These are phyloP conservation scores for Pigoraptor vietnamica DNA, from an alignment of 78 protist species.

Conservation along the genomic window DNA sequence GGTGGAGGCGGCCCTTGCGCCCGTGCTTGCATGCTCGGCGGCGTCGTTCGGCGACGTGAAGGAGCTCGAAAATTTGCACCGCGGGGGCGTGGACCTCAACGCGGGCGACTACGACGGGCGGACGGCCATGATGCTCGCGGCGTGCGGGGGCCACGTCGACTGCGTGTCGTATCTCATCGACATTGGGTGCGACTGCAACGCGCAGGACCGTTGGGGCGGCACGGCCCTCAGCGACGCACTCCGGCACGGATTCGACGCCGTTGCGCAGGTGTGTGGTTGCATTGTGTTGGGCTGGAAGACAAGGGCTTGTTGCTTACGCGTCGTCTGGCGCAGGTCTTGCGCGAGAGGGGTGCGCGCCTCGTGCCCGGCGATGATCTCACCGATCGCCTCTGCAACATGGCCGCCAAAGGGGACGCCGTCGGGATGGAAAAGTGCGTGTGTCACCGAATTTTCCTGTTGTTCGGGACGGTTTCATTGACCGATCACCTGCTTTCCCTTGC, in stretches of 20 bases:
- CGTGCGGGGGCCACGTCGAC: constrained; percentile 52
- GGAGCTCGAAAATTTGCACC: neutral
- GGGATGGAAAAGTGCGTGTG: neutral
- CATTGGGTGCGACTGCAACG: neutral
- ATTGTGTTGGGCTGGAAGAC: too few relatives aligned
- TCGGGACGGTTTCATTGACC: too few relatives aligned
- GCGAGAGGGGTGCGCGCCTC: neutral
- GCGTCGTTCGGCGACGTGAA: neutral
- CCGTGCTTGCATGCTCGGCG: neutral
- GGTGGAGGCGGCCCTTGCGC: neutral
- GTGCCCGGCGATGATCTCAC: neutral
- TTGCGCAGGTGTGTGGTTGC: neutral
- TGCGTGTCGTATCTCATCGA: constrained; percentile 32
- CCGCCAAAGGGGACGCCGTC: neutral
- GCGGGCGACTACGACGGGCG: constrained; percentile 62
- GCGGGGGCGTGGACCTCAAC: constrained; percentile 16
- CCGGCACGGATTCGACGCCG: neutral
- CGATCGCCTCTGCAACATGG: neutral
- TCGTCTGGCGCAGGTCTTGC: neutral
- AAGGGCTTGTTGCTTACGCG: too few relatives aligned
- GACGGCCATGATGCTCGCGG: constrained; percentile 65
- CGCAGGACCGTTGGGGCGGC: constrained; percentile 52
- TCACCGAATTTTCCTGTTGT: neutral
- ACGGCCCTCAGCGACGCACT: constrained; percentile 65
- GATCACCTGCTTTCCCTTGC: too few relatives aligned